Percentiles rank a stretch among this genome's conserved stretches.
phyloP scores from a whole-genome alignment of 164 flowering plant species.

The Protea cynaroides region DNA sequence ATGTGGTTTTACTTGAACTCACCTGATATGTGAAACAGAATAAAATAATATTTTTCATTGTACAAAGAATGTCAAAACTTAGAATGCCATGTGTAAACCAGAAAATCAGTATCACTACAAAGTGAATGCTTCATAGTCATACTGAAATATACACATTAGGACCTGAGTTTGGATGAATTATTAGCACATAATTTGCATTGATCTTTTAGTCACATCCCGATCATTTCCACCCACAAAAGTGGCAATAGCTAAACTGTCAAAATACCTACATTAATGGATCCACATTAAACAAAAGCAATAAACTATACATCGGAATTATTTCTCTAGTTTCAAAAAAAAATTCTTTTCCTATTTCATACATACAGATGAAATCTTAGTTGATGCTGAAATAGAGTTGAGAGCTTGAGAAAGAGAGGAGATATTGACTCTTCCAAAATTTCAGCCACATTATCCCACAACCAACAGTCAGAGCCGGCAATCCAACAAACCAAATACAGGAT shows the following conservation, averaged over 20 bases:
- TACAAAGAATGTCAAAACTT: no score
- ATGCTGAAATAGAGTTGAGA: conserved; percentile 52
- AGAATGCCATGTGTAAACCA: no score
- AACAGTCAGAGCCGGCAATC: conserved; percentile 68
- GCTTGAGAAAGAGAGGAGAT: conserved; percentile 51
- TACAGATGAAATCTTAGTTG: conserved; percentile 49
- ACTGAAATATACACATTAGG: conserved; percentile 48
- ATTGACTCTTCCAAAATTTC: conserved; percentile 72
- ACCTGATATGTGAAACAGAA: conserved; percentile 58
- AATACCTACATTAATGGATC: conserved; percentile 31
- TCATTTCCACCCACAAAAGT: conserved; percentile 77
- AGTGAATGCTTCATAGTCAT: background rate
- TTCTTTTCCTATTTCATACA: background rate
- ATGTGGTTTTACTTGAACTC: conserved; percentile 44
- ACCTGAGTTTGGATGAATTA: conserved; percentile 64
- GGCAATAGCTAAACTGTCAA: conserved; percentile 77
- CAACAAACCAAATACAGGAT: conserved; percentile 23
- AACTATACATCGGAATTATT: conserved; percentile 1
- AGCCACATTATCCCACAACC: conserved; percentile 57
- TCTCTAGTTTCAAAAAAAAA: conserved; percentile 1
- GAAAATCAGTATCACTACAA: background rate
- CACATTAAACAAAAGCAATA: background rate
- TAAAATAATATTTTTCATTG: background rate
- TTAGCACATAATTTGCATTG: conserved; percentile 81
- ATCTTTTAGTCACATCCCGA: conserved; percentile 53